Evolutionary conservation across 257 asterid species (phyloP).

Genomic region (Salvia splendens): DNA sequence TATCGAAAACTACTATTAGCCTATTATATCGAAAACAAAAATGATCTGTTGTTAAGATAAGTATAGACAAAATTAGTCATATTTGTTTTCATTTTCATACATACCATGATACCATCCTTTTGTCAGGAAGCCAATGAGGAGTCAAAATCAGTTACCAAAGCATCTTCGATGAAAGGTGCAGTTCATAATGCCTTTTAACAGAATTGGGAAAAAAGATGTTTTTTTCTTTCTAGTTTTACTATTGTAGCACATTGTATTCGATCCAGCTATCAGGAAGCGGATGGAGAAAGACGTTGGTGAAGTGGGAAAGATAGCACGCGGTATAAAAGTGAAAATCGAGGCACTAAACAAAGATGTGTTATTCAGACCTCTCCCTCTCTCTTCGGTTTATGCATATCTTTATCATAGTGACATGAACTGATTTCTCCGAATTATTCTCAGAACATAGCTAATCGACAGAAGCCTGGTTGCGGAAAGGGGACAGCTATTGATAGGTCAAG

Average conservation of each 20-base stretch:
- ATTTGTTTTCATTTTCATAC: background rate
- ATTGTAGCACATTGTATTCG: background rate
- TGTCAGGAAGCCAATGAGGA: constrained; percentile 85
- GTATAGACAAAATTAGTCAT: background rate
- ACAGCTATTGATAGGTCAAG: constrained; percentile 89
- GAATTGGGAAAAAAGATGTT: background rate
- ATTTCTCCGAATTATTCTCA: constrained; percentile 29
- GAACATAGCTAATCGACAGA: constrained; percentile 79
- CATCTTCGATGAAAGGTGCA: constrained; percentile 85
- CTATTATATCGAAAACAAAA: background rate
- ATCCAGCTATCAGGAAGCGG: constrained; percentile 81
- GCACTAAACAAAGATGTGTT: constrained; percentile 66
- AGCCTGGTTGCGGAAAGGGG: constrained; percentile 87
- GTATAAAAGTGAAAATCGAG: constrained; percentile 67
- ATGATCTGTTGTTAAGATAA: background rate
- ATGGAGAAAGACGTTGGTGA: constrained; percentile 88
- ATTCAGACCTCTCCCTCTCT: constrained; percentile 6
- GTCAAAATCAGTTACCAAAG: constrained; percentile 80
- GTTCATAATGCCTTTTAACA: constrained; percentile 2
- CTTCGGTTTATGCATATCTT: background rate
- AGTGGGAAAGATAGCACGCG: constrained; percentile 81
- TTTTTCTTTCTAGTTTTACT: background rate
- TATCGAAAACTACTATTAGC: too few relatives aligned
- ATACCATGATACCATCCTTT: background rate
- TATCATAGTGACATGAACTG: constrained; percentile 21